phyloP scores from a whole-genome alignment of 306 rosid genomes.

The Prosopis cineraria region DNA sequence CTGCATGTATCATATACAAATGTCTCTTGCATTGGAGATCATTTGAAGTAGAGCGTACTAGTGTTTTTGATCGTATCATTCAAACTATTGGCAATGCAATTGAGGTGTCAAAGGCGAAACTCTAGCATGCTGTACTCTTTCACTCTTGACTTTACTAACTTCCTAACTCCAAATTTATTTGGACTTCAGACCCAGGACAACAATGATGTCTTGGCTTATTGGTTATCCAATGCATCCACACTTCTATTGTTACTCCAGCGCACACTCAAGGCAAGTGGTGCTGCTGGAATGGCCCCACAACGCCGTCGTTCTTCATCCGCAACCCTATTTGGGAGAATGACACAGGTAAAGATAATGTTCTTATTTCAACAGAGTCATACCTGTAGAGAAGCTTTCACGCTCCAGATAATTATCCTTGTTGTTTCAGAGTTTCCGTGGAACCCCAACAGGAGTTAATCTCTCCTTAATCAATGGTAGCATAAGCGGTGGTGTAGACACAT shows the following conservation, averaged over 20 bases:
- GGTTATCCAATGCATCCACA: slow-evolving; percentile 63
- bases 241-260: slow-evolving; percentile 61
- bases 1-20: slow-evolving; percentile 60
- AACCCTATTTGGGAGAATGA: slow-evolving; percentile 61
- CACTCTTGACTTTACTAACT: slow-evolving; percentile 7
- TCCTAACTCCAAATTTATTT: slow-evolving; percentile 36
- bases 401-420: slow-evolving; percentile 14
- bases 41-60: slow-evolving; percentile 62
- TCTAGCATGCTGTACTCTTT: slow-evolving; percentile 21
- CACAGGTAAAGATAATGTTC: slow-evolving; percentile 47
- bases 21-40: slow-evolving; percentile 66
- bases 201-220: slow-evolving; percentile 60
- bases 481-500: slow-evolving; percentile 71
- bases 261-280: slow-evolving; percentile 64
- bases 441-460: slow-evolving; percentile 53
- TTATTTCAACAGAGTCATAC: slow-evolving; percentile 31
- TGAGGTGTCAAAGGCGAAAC: slow-evolving; percentile 50
- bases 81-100: slow-evolving; percentile 55
- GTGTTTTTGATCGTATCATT: slow-evolving; percentile 59
- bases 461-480: slow-evolving; percentile 46
- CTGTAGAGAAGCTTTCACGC: slow-evolving; percentile 16
- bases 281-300: slow-evolving; percentile 66
- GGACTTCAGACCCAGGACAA: slow-evolving; percentile 61
- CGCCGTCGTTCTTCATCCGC: slow-evolving; percentile 56
- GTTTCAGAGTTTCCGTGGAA: slow-evolving; percentile 57